phyloP scores from a whole-genome alignment of 352 stramenopile species.

The Albugo candida region DNA sequence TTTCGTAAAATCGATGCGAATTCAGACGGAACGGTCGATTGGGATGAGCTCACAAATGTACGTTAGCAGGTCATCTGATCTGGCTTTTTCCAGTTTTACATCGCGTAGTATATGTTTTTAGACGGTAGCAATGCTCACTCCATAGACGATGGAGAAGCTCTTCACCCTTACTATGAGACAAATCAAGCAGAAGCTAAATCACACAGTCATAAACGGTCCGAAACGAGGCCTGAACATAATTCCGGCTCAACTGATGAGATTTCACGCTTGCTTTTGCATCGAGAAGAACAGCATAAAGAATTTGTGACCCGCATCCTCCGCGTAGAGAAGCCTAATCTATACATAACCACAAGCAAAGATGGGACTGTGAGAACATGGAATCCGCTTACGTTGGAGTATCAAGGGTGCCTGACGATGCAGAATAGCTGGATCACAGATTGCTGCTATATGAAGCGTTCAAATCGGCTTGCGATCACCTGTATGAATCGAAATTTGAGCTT shows the following conservation, averaged over 20 bases:
- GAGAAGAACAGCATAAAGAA: constrained; percentile 35
- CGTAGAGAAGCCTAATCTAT: constrained; percentile 43
- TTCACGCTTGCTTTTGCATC: too few species aligned
- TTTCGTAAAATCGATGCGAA: constrained; percentile 82
- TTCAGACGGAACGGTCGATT: constrained; percentile 71
- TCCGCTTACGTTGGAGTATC: constrained; percentile 34
- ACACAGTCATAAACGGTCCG: too few species aligned
- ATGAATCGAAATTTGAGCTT: constrained; percentile 62
- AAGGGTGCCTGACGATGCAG: constrained; percentile 24
- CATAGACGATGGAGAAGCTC: constrained; percentile 42
- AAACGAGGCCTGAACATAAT: too few species aligned
- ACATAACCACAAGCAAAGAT: constrained; percentile 57
- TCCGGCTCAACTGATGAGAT: too few species aligned
- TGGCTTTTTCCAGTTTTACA: too few species aligned
- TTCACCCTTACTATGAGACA: constrained; percentile 40
- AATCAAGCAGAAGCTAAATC: constrained; percentile 15
- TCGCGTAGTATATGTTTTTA: constrained; percentile 30
- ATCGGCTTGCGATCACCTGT: constrained; percentile 54
- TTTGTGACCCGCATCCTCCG: constrained; percentile 45
- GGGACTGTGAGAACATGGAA: constrained; percentile 59
- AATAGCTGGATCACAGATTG: constrained; percentile 67
- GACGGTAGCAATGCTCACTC: constrained; percentile 38
- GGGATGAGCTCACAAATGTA: constrained; percentile 80
- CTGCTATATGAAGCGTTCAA: constrained; percentile 60
- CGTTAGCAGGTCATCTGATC: neutral